These are phyloP conservation scores for Starmerella floricola DNA, from an alignment of 805 yeast species.

Conservation along the genomic window DNA sequence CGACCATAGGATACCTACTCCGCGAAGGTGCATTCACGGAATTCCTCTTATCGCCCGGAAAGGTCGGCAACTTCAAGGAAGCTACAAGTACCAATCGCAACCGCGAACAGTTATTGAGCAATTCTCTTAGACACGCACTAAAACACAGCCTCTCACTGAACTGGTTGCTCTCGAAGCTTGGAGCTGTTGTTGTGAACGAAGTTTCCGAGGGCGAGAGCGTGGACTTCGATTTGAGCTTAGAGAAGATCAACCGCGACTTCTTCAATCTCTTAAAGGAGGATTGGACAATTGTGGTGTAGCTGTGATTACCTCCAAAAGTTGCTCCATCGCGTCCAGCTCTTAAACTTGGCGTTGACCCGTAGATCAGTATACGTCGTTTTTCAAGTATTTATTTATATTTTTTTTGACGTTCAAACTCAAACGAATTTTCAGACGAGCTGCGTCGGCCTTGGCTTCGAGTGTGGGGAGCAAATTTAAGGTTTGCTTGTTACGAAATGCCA, in stretches of 20 bases:
- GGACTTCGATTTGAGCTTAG: not conserved
- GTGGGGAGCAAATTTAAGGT: too few species aligned
- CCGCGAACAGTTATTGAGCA: not conserved
- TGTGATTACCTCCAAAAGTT: too few species aligned
- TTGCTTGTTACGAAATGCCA: too few species aligned
- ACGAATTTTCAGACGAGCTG: too few species aligned
- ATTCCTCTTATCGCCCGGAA: not conserved
- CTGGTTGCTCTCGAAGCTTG: not conserved
- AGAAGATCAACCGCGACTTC: conserved; percentile 1
- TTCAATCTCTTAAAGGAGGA: too few species aligned
- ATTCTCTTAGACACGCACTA: not conserved
- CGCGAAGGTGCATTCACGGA: not conserved
- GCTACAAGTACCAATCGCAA: not conserved
- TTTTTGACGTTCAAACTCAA: too few species aligned
- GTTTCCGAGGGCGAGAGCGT: not conserved
- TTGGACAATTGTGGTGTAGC: too few species aligned
- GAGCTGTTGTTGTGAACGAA: not conserved
- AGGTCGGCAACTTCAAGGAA: not conserved
- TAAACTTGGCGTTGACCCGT: too few species aligned
- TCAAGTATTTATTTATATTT: too few species aligned
- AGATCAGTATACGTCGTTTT: too few species aligned
- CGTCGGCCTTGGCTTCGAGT: too few species aligned
- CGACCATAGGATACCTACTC: not conserved
- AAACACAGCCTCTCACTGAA: not conserved
- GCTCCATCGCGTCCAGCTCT: too few species aligned